phyloP scores from a whole-genome alignment of 2,329 filamentous ascomycete species.

The Scolecobasidium constrictum region DNA sequence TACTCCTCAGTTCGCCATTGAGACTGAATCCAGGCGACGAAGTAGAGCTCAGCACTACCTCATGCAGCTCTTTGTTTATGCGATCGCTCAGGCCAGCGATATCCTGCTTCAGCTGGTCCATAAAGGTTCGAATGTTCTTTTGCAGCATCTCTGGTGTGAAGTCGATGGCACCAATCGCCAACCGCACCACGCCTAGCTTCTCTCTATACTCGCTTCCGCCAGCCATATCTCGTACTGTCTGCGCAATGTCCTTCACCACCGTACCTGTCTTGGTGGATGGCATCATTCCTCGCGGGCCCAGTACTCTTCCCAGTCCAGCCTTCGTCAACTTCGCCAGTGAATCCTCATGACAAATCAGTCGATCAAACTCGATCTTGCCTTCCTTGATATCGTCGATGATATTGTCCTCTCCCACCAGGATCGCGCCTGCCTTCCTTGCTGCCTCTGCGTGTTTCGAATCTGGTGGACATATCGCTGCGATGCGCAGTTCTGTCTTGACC shows the following conservation, averaged over 20 bases:
- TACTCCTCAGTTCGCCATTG: conserved; percentile 63
- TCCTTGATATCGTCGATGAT: conserved; percentile 70
- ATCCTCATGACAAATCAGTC: conserved; percentile 74
- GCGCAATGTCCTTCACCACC: conserved; percentile 67
- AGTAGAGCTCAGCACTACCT: conserved; percentile 71
- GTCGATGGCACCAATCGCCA: conserved; percentile 83
- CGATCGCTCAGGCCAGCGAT: conserved; percentile 53
- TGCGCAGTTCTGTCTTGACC: conserved; percentile 76
- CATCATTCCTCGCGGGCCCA: conserved; percentile 89
- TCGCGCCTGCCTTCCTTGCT: conserved; percentile 67
- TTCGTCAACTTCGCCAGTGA: conserved; percentile 71
- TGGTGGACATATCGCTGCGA: conserved; percentile 86
- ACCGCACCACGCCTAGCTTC: conserved; percentile 67
- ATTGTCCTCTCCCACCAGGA: conserved; percentile 72
- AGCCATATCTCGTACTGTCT: conserved; percentile 69
- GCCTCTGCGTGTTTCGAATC: conserved; percentile 62
- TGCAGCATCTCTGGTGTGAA: conserved; percentile 82
- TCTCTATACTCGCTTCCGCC: conserved; percentile 84
- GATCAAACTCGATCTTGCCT: conserved; percentile 77
- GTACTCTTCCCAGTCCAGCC: conserved; percentile 64
- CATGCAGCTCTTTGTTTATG: conserved; percentile 61
- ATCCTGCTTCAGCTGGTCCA: conserved; percentile 69
- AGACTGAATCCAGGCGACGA: conserved; percentile 78
- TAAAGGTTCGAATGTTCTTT: conserved; percentile 69
- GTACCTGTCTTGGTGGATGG: conserved; percentile 81